Evolutionary conservation across 192 early-diverging fungal species (phyloP), one percentile per base, ranked within the genome.

Genomic region (Chytriomyces hyalinus): DNA sequence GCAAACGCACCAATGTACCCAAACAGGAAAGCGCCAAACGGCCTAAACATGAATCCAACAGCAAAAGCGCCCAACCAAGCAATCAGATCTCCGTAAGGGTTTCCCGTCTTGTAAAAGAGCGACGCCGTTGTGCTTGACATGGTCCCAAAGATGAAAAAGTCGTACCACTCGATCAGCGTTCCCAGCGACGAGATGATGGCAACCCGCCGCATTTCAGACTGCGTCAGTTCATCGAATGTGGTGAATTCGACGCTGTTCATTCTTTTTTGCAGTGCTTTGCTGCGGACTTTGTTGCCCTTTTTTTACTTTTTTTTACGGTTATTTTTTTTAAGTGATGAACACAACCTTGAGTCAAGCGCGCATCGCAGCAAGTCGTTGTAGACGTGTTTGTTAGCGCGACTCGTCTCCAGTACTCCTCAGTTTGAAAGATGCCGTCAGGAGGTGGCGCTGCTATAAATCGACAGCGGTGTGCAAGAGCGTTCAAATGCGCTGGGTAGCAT

Each of bases 101-200:
- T 78, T 0, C 45, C 63, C 22, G 71, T 60, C 26, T 66, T 48
- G 45, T 79, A 79, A 53, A 79, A 79, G 11, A 17, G 13, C 17
- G 78, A 51, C 9, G 67, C 10, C 13, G 46, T 69, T 22, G 74
- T 77, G 13, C 57, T 6, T 2, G 28, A 17, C 8, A 79, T 49
- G 1, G 70, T 47, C 15, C 76, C 78, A 77, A 78, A 79, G 11
- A 79, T 26, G 69, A 79, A 79, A 49, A 79, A 79, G 49, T 79
- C 78, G 50, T 79, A 79, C 78, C 78, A 77, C 73, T 77, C 76
- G 73, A 77, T 77, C 11, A 77, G 20, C 10, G 76, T 77, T 0
- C 76, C 76, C 22, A 26, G 17, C 15, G 17, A 65, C 4, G 64
- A 57, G 15, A 57, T 57, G 53, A 57, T n/a, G 15, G 20, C 53